A percentile compares a stretch with the other conserved stretches of the same genome.
phyloP scores from a whole-genome alignment of 345 rosid species.

The Hibiscus mutabilis region DNA sequence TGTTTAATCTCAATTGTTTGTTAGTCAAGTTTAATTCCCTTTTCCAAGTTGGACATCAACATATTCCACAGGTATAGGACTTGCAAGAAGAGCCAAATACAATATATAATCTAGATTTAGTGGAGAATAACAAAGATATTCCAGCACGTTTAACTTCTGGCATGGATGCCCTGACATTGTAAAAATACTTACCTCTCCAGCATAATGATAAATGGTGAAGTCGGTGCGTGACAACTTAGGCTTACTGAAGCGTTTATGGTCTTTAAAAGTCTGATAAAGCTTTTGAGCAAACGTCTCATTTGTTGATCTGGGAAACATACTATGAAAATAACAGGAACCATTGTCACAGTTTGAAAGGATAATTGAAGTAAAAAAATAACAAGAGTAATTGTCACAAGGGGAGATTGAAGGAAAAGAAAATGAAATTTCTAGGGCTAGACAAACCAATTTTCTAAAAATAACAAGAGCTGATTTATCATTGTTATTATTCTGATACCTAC shows the following conservation, averaged over 20 bases:
- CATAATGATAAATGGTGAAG: slow-evolving; percentile 92
- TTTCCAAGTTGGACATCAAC: background rate
- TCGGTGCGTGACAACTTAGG: slow-evolving; percentile 91
- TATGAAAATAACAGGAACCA: slow-evolving; percentile 29
- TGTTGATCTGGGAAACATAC: slow-evolving; percentile 98
- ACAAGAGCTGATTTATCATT: background rate
- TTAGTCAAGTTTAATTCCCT: slow-evolving; percentile 2
- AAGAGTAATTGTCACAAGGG: slow-evolving; percentile 12
- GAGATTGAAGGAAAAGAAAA: background rate
- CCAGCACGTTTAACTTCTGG: background rate
- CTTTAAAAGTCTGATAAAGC: slow-evolving; percentile 86
- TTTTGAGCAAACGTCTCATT: slow-evolving; percentile 93
- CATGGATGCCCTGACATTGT: background rate
- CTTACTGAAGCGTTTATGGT: slow-evolving; percentile 79
- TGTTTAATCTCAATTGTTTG: background rate
- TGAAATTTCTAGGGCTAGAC: background rate
- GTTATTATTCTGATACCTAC: slow-evolving; percentile 35
- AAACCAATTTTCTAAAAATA: background rate
- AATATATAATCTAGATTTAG: background rate
- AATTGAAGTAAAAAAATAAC: background rate
- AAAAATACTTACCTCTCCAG: slow-evolving; percentile 79
- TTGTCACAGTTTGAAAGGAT: slow-evolving; percentile 16
- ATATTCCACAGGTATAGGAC: background rate
- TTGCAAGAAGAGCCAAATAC: background rate
- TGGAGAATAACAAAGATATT: background rate